phyloP scores from a whole-genome alignment of 768 basidiomycete species.

The Kwoniella europaea region DNA sequence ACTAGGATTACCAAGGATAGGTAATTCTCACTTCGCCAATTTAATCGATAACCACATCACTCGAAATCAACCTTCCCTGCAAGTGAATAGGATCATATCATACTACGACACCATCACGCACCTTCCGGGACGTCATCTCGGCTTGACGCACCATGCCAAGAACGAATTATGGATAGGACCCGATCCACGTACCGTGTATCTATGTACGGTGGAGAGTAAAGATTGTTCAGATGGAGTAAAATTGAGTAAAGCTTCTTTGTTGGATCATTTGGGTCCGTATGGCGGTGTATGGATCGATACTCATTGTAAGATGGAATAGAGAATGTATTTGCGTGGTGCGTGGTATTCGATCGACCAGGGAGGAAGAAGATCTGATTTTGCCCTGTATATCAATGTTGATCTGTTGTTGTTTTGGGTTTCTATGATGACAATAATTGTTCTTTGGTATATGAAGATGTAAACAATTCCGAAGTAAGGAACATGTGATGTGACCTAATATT shows the following conservation, averaged over 20 bases:
- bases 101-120: constrained; percentile 50
- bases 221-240: constrained; percentile 27
- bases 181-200: constrained; percentile 41
- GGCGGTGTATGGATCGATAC: constrained; percentile 47
- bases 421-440: too few relatives aligned
- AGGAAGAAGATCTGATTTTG: too few relatives aligned
- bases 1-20: constrained; percentile 48
- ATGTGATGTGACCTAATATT: too few relatives aligned
- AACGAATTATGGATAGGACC: constrained; percentile 50
- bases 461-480: too few relatives aligned
- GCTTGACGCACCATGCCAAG: constrained; percentile 37
- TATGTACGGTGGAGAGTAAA: constrained; percentile 32
- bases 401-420: too few relatives aligned
- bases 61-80: constrained; percentile 1
- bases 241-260: constrained; percentile 36
- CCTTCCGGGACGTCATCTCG: constrained; percentile 44
- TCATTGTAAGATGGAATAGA: background rate
- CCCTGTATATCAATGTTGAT: too few relatives aligned
- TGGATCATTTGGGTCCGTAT: constrained; percentile 51
- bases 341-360: background rate
- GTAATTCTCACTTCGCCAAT: constrained; percentile 37
- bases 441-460: too few relatives aligned
- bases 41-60: constrained; percentile 32
- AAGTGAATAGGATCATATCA: constrained; percentile 43
- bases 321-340: background rate